phyloP scores from a whole-genome alignment of 345 rosid species.

The Gossypium arboreum region DNA sequence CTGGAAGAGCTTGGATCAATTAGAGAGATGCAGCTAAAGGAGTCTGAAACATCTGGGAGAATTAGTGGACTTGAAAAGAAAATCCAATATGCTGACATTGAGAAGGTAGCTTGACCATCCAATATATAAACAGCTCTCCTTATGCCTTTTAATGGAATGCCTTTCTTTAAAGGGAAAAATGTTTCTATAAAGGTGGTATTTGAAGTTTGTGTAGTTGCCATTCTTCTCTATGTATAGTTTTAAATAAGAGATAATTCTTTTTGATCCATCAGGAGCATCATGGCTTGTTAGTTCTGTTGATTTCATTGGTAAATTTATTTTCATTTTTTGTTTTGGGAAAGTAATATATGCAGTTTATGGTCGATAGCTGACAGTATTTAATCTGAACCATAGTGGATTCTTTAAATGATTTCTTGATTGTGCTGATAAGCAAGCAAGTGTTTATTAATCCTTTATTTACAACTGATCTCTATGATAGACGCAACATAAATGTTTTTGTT shows the following conservation, averaged over 20 bases:
- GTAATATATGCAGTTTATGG: not conserved
- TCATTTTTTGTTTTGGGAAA: not conserved
- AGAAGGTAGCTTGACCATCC: slow-evolving; percentile 52
- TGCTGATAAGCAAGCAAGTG: slow-evolving; percentile 7
- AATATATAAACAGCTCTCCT: not conserved
- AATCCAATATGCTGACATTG: slow-evolving; percentile 94
- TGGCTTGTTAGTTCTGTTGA: not conserved
- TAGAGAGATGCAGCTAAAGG: slow-evolving; percentile 90
- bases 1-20: slow-evolving; percentile 86
- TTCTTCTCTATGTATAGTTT: not conserved
- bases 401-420: slow-evolving; percentile 4
- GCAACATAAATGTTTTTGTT: slow-evolving; percentile 19
- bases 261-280: not conserved
- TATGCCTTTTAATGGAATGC: slow-evolving; percentile 1
- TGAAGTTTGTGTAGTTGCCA: not conserved
- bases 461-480: not conserved
- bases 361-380: not conserved
- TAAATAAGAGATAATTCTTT: not conserved
- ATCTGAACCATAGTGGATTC: not conserved
- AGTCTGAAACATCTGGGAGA: slow-evolving; percentile 89
- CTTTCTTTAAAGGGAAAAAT: not conserved
- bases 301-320: not conserved
- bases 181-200: not conserved
- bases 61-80: slow-evolving; percentile 94
- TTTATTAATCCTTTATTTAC: not conserved